phyloP scores from a whole-genome alignment of 139 green algal genomes.

The Micractinium sp. region DNA sequence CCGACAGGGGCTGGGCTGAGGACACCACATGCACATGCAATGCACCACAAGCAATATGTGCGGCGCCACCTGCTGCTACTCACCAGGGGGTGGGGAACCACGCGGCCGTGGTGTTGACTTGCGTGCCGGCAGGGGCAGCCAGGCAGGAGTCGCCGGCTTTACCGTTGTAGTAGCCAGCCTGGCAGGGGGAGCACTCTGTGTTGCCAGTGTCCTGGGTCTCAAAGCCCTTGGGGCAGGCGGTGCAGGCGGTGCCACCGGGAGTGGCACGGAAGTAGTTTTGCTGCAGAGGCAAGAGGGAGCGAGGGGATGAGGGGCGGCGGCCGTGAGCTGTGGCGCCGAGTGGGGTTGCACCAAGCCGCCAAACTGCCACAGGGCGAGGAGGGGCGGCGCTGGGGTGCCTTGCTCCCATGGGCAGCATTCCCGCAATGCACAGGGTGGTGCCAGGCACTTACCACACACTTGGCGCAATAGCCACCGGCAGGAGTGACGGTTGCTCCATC shows the following conservation, averaged over 20 bases:
- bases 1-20: background rate
- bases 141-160: background rate
- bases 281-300: background rate
- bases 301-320: too few species aligned
- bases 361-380: too few species aligned
- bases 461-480: too few species aligned
- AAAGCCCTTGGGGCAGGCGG: background rate
- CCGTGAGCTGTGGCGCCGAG: too few species aligned
- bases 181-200: background rate
- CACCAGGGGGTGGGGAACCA: background rate
- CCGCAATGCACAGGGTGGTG: too few species aligned
- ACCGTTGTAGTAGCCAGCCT: background rate
- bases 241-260: background rate
- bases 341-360: too few species aligned
- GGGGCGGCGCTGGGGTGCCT: too few species aligned
- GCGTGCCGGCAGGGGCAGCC: background rate
- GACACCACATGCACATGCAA: background rate
- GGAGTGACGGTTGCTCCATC: too few species aligned
- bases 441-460: too few species aligned
- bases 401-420: too few species aligned
- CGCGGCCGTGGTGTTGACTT: background rate
- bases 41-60: background rate
- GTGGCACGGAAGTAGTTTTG: background rate
- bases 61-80: background rate
- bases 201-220: constrained; percentile 8